Evolutionary conservation across 345 rosid genomes (phyloP).

Genomic region (Dipteronia sinensis): DNA sequence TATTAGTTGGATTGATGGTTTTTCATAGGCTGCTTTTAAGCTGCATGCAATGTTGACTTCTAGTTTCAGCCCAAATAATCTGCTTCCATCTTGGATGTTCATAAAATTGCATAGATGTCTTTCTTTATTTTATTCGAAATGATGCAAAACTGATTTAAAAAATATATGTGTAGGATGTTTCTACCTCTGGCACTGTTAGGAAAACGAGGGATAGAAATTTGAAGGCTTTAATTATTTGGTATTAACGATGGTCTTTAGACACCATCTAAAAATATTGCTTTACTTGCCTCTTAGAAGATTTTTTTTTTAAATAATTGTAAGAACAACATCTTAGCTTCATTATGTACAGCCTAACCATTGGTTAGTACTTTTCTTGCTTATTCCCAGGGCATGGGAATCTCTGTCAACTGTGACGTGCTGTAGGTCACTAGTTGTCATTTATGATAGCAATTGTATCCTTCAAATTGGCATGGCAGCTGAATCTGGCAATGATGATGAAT

Average conservation of each 20-base stretch:
- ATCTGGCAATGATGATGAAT: constrained; percentile 42
- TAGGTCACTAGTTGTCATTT: constrained; percentile 69
- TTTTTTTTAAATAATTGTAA: not conserved
- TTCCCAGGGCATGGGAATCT: constrained; percentile 83
- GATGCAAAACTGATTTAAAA: not conserved
- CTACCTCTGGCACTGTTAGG: not conserved
- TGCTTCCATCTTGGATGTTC: not conserved
- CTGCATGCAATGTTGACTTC: not conserved
- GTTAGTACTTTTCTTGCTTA: constrained; percentile 14
- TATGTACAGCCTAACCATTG: not conserved
- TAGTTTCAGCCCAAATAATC: constrained; percentile 4
- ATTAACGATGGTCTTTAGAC: not conserved
- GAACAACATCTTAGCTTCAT: not conserved
- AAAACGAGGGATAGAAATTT: not conserved
- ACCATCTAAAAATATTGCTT: not conserved
- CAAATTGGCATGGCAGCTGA: constrained; percentile 83
- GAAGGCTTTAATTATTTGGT: not conserved
- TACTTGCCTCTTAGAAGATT: not conserved
- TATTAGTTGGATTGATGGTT: not conserved
- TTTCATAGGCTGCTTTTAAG: not conserved
- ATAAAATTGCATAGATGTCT: not conserved
- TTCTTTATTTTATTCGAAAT: not conserved
- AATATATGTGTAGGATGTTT: not conserved
- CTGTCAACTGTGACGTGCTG: constrained; percentile 67
- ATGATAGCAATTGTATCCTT: constrained; percentile 53